These are phyloP conservation scores for Leccinum uliginosum DNA, from an alignment of 768 basidiomycete genomes.

Conservation along the genomic window DNA sequence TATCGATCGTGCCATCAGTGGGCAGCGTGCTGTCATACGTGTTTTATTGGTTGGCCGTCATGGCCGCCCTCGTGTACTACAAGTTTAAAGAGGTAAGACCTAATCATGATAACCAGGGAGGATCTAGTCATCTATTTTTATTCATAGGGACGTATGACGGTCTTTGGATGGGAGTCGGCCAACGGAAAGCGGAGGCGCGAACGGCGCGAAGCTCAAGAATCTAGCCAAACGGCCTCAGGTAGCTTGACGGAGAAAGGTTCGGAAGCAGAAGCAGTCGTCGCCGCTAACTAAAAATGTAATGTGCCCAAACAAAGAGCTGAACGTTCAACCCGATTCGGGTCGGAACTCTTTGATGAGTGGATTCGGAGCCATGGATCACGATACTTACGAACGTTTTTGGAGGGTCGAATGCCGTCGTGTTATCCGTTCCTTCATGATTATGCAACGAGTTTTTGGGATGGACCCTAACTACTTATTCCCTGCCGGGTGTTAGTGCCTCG, in stretches of 20 bases:
- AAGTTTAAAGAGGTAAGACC: constrained; percentile 55
- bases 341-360: background rate
- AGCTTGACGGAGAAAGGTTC: background rate
- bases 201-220: constrained; percentile 19
- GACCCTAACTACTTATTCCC: no score
- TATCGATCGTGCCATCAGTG: constrained; percentile 32
- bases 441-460: background rate
- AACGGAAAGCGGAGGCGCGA: constrained; percentile 36
- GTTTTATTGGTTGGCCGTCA: constrained; percentile 88
- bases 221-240: background rate
- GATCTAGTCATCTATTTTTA: background rate
- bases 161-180: constrained; percentile 55
- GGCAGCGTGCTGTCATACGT: constrained; percentile 85
- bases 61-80: constrained; percentile 59
- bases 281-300: background rate
- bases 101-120: background rate
- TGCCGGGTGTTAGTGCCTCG: background rate
- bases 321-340: background rate
- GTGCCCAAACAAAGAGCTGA: background rate
- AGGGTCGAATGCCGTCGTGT: background rate
- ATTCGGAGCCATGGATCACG: background rate
- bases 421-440: background rate
- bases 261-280: background rate
- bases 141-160: constrained; percentile 55
- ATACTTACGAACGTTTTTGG: background rate